Evolutionary conservation across 495 filamentous ascomycete genomes (phyloP), one percentile per base, ranked within the genome.

Genomic region (Penicillium antarcticum): DNA sequence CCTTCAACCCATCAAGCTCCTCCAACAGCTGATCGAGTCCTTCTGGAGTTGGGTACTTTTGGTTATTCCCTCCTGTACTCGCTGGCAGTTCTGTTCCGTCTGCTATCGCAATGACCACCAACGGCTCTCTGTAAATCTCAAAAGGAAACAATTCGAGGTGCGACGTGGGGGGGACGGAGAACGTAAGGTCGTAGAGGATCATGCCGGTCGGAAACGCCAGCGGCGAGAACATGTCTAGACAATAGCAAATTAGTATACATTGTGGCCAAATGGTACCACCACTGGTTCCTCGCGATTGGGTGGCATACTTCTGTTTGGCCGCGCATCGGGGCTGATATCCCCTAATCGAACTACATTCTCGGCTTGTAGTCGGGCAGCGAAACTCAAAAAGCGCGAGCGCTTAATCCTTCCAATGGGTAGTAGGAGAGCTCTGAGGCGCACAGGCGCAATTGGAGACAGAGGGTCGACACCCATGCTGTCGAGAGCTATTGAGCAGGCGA

Each of bases 201-300:
- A 85, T 82, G 47, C 94, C 94, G 52, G 83, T 82, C 8, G 92
- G 92, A 66, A 95, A 97, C 2, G 90, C 91, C 56, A 95, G 76
- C 21, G 94, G 94, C 37, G 91, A 95, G 67, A 98, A 96, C 86
- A 95, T 92, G 61, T 91, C 92, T 96, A 62, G 52, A 53, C 49
- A 57, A 52, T 26, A 53, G 32, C 42, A 56, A 40, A 52, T 76
- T 52, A 78, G 69, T 51, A 53, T 39, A 26, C 10, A 21, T 9
- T n/a, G 4, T 21, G 32, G 8, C 14, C n/a, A 16, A 14, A 16
- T 26, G n/a, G 12, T 2, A 26, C 6, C 17, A 16, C 6, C 10
- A 17, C 10, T 14, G 12, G 1, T 23, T 34, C 10, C 31, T 41
- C 19, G 23, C 7, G 14, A 8, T 42, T 26, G 33, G 26, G 33